Evolutionary conservation across 2,329 filamentous ascomycete genomes (phyloP).

Genomic region (Ceratocystis destructans): DNA sequence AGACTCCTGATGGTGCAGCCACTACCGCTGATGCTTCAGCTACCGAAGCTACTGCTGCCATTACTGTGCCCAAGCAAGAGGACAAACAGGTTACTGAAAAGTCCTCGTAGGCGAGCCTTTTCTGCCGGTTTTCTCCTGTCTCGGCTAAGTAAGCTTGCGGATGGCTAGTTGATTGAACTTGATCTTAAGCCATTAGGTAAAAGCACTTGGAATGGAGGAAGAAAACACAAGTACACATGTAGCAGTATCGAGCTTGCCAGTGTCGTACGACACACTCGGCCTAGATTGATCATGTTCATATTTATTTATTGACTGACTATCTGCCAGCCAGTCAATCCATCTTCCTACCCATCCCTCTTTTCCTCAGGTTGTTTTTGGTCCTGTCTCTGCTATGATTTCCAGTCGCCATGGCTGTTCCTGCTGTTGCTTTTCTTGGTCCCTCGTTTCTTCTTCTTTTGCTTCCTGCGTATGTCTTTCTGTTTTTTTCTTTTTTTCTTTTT

Average conservation of each 20-base stretch:
- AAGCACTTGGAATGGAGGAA: not conserved
- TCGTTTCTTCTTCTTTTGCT: not conserved
- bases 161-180: not conserved
- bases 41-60: constrained; percentile 9
- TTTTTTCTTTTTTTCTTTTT: constrained; percentile 4
- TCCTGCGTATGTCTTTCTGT: not conserved
- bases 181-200: not conserved
- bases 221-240: not conserved
- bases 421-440: not conserved
- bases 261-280: too few relatives aligned
- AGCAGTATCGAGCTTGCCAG: not conserved
- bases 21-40: not conserved
- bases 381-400: not conserved
- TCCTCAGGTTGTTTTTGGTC: not conserved
- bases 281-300: too few relatives aligned
- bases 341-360: too few relatives aligned
- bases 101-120: constrained; percentile 19
- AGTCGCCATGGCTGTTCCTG: not conserved
- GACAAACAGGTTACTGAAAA: constrained; percentile 20
- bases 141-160: not conserved
- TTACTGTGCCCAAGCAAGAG: constrained; percentile 13
- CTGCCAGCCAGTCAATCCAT: too few relatives aligned
- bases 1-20: not conserved
- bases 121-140: constrained; percentile 14
- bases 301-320: too few relatives aligned